A percentile compares a stretch with the other conserved stretches of the same genome.
Evolutionary conservation across 2,329 filamentous ascomycete genomes (phyloP).

Genomic region (Colletotrichum phormii): DNA sequence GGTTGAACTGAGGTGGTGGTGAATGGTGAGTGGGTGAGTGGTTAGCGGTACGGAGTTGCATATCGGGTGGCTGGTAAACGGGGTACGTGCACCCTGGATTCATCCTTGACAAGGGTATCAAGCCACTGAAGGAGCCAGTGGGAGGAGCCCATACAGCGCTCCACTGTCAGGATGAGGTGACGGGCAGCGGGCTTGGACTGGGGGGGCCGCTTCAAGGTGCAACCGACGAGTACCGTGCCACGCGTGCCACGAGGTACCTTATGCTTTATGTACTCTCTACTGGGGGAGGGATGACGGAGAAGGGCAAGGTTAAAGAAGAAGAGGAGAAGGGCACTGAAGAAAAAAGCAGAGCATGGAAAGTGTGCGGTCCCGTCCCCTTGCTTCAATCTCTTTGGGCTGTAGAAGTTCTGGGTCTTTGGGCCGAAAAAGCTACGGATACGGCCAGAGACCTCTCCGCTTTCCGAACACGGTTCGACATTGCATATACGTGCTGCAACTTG

Average conservation of each 20-base stretch:
- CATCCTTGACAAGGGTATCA: slow-evolving; percentile 14
- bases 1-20: neutral
- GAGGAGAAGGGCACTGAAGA: neutral
- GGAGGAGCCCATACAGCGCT: neutral
- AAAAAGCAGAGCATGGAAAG: neutral
- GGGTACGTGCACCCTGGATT: slow-evolving; percentile 23
- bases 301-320: neutral
- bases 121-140: slow-evolving; percentile 24
- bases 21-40: neutral
- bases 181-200: slow-evolving; percentile 32
- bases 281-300: neutral
- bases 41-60: neutral
- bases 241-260: neutral
- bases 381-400: slow-evolving; percentile 16
- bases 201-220: slow-evolving; percentile 1
- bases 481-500: slow-evolving; percentile 20
- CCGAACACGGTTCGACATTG: slow-evolving; percentile 34
- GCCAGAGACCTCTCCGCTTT: slow-evolving; percentile 16
- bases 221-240: neutral
- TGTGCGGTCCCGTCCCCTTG: slow-evolving; percentile 5
- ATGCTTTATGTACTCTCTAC: neutral
- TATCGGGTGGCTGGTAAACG: slow-evolving; percentile 30
- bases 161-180: slow-evolving; percentile 35
- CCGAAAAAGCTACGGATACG: slow-evolving; percentile 14
- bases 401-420: slow-evolving; percentile 28